A percentile compares a stretch with the other conserved stretches of the same genome.
Conservation (phyloP, 2,329 filamentous ascomycete genomes). For the Fusarium bactridioides region DNA sequence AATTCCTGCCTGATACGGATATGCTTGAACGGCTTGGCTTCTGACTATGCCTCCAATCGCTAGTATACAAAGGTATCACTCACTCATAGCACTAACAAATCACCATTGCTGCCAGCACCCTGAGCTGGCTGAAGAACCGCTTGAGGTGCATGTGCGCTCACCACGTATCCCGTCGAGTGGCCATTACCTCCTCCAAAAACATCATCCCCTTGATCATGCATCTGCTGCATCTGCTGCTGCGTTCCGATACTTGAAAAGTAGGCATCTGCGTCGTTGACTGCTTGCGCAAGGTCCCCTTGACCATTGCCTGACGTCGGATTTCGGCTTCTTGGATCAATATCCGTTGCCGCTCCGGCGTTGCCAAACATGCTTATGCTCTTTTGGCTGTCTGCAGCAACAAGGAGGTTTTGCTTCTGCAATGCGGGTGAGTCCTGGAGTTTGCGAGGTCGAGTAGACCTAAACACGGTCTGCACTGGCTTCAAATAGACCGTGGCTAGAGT, state of each 20-base stretch:
- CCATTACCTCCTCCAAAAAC: slow-evolving; percentile 67
- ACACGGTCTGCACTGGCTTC: slow-evolving; percentile 97
- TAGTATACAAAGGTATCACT: slow-evolving; percentile 23
- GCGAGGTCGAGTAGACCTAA: slow-evolving; percentile 84
- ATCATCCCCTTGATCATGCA: slow-evolving; percentile 70
- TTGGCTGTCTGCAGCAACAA: slow-evolving; percentile 60
- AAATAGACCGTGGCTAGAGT: slow-evolving; percentile 97
- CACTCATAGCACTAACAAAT: slow-evolving; percentile 71
- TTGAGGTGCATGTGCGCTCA: slow-evolving; percentile 83
- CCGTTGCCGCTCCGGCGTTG: slow-evolving; percentile 58
- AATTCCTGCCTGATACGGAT: neutral
- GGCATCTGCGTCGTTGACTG: slow-evolving; percentile 84
- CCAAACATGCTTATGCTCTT: slow-evolving; percentile 69
- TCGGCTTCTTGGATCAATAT: slow-evolving; percentile 56
- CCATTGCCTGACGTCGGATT: slow-evolving; percentile 39
- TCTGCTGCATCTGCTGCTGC: slow-evolving; percentile 75
- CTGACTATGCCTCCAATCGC: slow-evolving; percentile 27
- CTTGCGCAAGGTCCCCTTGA: slow-evolving; percentile 67
- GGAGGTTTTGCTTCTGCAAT: slow-evolving; percentile 75
- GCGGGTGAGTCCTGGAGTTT: slow-evolving; percentile 84
- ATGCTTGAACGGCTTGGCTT: slow-evolving; percentile 8
- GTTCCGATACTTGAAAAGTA: slow-evolving; percentile 85
- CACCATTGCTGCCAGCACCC: slow-evolving; percentile 71
- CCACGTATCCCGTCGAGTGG: slow-evolving; percentile 69
- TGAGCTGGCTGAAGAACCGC: slow-evolving; percentile 75